These are phyloP conservation scores for Trametes sp. DNA, from an alignment of 1,284 basidiomycete species.

Conservation along the genomic window DNA sequence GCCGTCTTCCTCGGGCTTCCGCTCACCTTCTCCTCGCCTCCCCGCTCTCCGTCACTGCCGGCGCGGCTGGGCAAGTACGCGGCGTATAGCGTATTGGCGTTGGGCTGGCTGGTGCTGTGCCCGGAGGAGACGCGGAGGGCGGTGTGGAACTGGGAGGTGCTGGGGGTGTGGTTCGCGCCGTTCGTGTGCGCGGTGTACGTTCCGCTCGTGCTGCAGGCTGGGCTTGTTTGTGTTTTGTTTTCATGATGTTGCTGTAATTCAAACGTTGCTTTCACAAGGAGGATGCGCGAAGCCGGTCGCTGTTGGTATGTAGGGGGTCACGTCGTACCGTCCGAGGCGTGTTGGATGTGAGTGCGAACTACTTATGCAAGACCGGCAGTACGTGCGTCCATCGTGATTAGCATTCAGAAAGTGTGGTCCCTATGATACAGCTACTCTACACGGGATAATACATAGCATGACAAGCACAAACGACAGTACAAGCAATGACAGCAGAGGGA, in stretches of 20 bases:
- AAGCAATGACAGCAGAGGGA: no score
- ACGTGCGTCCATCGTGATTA: no score
- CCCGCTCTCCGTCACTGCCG: constrained; percentile 34
- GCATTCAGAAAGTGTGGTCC: background rate
- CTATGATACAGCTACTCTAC: constrained; percentile 20
- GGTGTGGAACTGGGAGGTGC: constrained; percentile 74
- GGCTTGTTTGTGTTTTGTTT: constrained; percentile 59
- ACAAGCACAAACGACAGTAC: constrained; percentile 9
- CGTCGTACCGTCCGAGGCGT: no score
- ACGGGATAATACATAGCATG: constrained; percentile 2
- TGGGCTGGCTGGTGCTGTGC: constrained; percentile 63
- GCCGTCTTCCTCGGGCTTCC: constrained; percentile 69
- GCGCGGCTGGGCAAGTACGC: constrained; percentile 48
- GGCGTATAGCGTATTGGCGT: constrained; percentile 54
- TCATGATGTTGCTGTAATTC: constrained; percentile 18
- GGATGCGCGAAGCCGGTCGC: no score
- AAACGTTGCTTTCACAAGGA: background rate
- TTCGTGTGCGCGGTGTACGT: constrained; percentile 76
- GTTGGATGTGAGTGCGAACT: background rate
- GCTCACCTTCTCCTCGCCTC: constrained; percentile 54
- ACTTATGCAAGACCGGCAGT: no score
- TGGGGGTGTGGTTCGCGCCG: constrained; percentile 79
- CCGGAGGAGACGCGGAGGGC: constrained; percentile 54
- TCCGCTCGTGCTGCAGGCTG: constrained; percentile 74
- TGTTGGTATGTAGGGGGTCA: no score